A percentile compares a stretch with the other conserved stretches of the same genome.
Evolutionary conservation across 495 filamentous ascomycete genomes (phyloP).

Genomic region (Sphaerosporella brunnea): DNA sequence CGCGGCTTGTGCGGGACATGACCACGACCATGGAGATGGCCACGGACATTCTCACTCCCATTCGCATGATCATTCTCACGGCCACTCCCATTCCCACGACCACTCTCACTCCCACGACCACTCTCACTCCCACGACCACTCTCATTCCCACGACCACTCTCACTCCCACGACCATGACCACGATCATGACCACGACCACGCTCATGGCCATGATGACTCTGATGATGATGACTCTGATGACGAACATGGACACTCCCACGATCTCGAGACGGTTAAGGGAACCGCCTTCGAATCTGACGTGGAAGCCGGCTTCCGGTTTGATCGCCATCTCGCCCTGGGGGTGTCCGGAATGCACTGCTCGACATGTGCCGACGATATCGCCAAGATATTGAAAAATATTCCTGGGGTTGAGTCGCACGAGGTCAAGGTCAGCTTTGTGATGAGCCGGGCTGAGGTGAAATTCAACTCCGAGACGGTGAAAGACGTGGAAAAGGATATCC

Average conservation of each 20-base stretch:
- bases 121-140: background rate
- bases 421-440: conserved; percentile 21
- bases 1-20: background rate
- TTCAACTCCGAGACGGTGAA: conserved; percentile 12
- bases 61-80: background rate
- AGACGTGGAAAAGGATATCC: conserved; percentile 11
- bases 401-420: conserved; percentile 13
- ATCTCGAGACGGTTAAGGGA: background rate
- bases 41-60: background rate
- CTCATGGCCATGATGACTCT: background rate
- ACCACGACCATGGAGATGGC: background rate
- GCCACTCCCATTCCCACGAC: background rate
- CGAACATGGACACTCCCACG: too few species aligned
- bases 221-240: background rate
- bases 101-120: background rate
- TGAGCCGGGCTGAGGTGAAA: conserved; percentile 19
- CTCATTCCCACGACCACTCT: background rate
- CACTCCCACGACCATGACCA: background rate
- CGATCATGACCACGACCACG: background rate
- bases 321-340: conserved; percentile 10
- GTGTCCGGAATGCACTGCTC: conserved; percentile 25
- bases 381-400: conserved; percentile 14
- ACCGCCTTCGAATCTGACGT: background rate
- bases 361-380: conserved; percentile 20
- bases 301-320: conserved; percentile 1